A percentile compares a stretch with the other conserved stretches of the same genome.
Conservation (phyloP, 768 basidiomycete species). For the Termitomyces bulborhizus region DNA sequence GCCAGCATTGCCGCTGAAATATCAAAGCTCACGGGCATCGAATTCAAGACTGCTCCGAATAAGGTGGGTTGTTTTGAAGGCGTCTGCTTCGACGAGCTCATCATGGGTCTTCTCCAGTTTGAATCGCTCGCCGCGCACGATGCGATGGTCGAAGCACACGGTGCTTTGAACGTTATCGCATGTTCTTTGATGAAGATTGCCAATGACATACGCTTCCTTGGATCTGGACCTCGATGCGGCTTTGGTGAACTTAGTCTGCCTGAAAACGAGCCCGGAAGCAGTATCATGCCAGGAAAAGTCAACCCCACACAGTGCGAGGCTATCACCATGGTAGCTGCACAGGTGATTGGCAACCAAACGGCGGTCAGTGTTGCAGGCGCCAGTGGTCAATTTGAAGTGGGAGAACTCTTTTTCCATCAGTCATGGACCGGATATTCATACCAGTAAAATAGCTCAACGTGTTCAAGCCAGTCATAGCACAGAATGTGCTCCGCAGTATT, state of each 20-base stretch:
- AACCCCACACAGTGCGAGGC: slow-evolving; percentile 99
- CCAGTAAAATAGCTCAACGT: slow-evolving; percentile 72
- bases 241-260: slow-evolving; percentile 92
- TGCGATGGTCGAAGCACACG: slow-evolving; percentile 95
- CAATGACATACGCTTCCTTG: slow-evolving; percentile 97
- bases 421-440: neutral
- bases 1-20: slow-evolving; percentile 90
- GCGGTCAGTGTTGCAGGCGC: slow-evolving; percentile 88
- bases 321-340: slow-evolving; percentile 96
- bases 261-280: slow-evolving; percentile 98
- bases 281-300: slow-evolving; percentile 99
- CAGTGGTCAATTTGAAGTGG: slow-evolving; percentile 94
- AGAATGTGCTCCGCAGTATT: slow-evolving; percentile 95
- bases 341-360: slow-evolving; percentile 98
- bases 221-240: slow-evolving; percentile 95
- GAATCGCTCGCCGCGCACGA: slow-evolving; percentile 98
- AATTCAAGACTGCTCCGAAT: slow-evolving; percentile 96
- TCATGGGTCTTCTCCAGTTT: slow-evolving; percentile 48
- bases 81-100: neutral
- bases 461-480: slow-evolving; percentile 98
- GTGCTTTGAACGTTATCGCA: slow-evolving; percentile 94
- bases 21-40: slow-evolving; percentile 81
- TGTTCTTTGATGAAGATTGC: slow-evolving; percentile 99
- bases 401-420: slow-evolving; percentile 12
- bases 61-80: slow-evolving; percentile 47